These are phyloP conservation scores for Elongisporangium undulatum DNA, from an alignment of 352 stramenopile genomes.

Conservation along the genomic window DNA sequence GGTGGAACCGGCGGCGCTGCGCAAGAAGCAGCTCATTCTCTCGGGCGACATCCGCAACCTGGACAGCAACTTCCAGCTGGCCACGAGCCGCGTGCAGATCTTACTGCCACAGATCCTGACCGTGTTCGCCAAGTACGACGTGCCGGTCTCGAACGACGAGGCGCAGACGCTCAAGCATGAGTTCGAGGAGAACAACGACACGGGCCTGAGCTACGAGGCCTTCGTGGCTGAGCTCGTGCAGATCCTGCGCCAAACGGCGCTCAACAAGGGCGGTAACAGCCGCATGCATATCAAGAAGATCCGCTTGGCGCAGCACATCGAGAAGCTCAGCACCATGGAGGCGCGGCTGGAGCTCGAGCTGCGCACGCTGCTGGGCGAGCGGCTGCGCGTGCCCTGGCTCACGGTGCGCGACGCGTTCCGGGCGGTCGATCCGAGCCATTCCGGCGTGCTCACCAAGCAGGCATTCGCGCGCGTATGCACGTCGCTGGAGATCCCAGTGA, in stretches of 20 bases:
- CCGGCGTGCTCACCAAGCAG: constrained; percentile 25
- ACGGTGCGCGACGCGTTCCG: constrained; percentile 53
- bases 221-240: constrained; percentile 65
- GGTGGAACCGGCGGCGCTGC: constrained; percentile 14
- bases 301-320: constrained; percentile 42
- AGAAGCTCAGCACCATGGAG: constrained; percentile 43
- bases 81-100: constrained; percentile 34
- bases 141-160: constrained; percentile 45
- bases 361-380: constrained; percentile 31
- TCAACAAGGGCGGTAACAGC: constrained; percentile 29
- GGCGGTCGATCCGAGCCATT: constrained; percentile 23
- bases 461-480: constrained; percentile 39
- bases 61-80: constrained; percentile 58
- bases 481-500: constrained; percentile 26
- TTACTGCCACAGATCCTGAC: constrained; percentile 37
- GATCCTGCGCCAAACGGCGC: constrained; percentile 31
- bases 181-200: constrained; percentile 80
- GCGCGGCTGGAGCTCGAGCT: constrained; percentile 39
- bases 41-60: constrained; percentile 72
- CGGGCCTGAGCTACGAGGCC: constrained; percentile 36
- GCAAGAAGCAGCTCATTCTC: constrained; percentile 64
- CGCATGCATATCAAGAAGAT: constrained; percentile 54
- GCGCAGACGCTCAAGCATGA: constrained; percentile 59
- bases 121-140: constrained; percentile 43
- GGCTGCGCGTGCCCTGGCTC: constrained; percentile 47